A percentile compares a stretch with the other conserved stretches of the same genome.
Evolutionary conservation across 352 stramenopile genomes (phyloP).

Genomic region (Phytophthora sansomeana): DNA sequence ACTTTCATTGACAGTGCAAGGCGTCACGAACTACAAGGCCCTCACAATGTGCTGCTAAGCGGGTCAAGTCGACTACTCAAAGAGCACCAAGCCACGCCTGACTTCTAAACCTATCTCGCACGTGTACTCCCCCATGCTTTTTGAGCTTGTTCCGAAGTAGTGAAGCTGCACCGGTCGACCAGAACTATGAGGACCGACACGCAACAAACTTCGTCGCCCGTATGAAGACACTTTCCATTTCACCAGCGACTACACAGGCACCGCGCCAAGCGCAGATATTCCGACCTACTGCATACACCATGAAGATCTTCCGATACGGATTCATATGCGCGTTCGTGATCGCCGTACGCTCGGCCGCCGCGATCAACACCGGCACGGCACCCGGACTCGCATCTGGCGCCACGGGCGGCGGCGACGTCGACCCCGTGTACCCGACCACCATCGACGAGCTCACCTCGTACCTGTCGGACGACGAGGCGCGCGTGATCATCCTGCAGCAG

Average conservation of each 20-base stretch:
- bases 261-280: background rate
- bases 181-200: no score
- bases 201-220: background rate
- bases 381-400: conserved; percentile 27
- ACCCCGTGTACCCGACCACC: conserved; percentile 33
- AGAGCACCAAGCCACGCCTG: background rate
- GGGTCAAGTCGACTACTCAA: background rate
- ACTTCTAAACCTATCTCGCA: conserved; percentile 6
- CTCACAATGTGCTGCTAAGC: no score
- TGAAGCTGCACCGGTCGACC: no score
- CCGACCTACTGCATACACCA: background rate
- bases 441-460: conserved; percentile 36
- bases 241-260: background rate
- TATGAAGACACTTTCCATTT: conserved; percentile 2
- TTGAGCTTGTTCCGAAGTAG: background rate
- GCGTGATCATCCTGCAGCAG: conserved; percentile 41
- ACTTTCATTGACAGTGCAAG: background rate
- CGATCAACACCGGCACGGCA: conserved; percentile 29
- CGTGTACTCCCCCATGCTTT: conserved; percentile 6
- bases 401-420: conserved; percentile 26
- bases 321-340: conserved; percentile 12
- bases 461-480: conserved; percentile 28
- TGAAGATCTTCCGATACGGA: conserved; percentile 2
- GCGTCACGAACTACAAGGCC: background rate
- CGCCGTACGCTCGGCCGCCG: conserved; percentile 11